A percentile compares a stretch with the other conserved stretches of the same genome.
Conservation (phyloP, 1,139 yeast species). For the Kurtzmaniella quercitrusa region DNA sequence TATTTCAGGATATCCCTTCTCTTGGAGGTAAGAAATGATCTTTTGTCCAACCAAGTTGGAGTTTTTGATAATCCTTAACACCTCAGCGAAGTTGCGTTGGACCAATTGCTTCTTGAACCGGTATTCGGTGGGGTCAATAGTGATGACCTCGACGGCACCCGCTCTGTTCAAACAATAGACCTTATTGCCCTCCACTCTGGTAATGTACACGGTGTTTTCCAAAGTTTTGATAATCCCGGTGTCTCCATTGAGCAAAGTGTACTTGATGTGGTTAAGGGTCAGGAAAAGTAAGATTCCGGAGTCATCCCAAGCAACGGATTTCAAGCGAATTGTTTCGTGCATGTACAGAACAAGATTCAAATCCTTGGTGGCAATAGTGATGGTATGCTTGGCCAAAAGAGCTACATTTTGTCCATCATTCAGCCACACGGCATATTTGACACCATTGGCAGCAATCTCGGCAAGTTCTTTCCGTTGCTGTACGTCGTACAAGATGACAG, state of each 20-base stretch:
- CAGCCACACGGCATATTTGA: constrained; percentile 89
- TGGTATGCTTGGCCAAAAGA: constrained; percentile 85
- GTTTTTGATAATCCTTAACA: constrained; percentile 78
- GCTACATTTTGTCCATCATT: constrained; percentile 86
- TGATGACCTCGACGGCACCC: constrained; percentile 75
- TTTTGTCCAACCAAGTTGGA: constrained; percentile 96
- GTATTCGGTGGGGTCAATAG: constrained; percentile 94
- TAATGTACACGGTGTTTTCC: constrained; percentile 84
- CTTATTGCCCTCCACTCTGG: constrained; percentile 63
- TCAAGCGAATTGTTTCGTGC: constrained; percentile 96
- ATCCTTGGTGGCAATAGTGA: constrained; percentile 78
- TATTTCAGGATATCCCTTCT: constrained; percentile 90
- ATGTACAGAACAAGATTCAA: constrained; percentile 76
- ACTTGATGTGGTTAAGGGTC: constrained; percentile 93
- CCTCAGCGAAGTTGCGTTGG: constrained; percentile 87
- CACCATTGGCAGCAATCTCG: constrained; percentile 68
- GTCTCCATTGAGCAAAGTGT: constrained; percentile 90
- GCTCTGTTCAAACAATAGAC: constrained; percentile 81
- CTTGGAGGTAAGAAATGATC: constrained; percentile 90
- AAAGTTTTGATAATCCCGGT: constrained; percentile 90
- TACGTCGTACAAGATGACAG: constrained; percentile 82
- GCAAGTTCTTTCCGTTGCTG: constrained; percentile 83
- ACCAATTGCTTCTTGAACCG: constrained; percentile 92
- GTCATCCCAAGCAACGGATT: constrained; percentile 98
- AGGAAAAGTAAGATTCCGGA: constrained; percentile 87